phyloP scores from a whole-genome alignment of 106 monocot genomes.

The Amphibolis antarctica region DNA sequence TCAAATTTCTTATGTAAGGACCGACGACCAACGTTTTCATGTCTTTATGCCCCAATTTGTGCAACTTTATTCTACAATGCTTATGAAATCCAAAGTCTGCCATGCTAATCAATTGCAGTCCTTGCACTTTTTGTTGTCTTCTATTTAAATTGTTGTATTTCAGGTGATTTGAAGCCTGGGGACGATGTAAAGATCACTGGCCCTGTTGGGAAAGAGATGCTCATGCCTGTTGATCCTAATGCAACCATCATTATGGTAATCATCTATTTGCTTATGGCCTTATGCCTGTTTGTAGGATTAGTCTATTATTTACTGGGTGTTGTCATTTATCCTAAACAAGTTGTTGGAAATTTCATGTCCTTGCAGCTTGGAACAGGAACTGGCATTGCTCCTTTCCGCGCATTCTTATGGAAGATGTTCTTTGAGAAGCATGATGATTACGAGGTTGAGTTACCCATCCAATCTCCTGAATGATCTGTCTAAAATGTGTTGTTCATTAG shows the following conservation, averaged over 20 bases:
- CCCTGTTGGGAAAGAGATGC: constrained; percentile 98
- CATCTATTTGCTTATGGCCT: no score
- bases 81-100: no score
- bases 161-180: constrained; percentile 94
- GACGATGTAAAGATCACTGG: constrained; percentile 78
- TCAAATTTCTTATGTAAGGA: constrained; percentile 90
- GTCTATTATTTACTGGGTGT: no score
- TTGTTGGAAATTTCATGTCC: neutral
- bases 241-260: constrained; percentile 89
- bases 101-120: no score
- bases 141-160: constrained; percentile 1
- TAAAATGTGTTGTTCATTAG: no score
- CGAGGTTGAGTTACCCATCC: constrained; percentile 32
- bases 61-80: no score
- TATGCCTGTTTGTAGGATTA: no score
- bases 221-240: constrained; percentile 95
- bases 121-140: no score
- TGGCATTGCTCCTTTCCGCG: constrained; percentile 88
- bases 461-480: neutral
- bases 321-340: no score
- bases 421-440: constrained; percentile 95
- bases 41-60: no score
- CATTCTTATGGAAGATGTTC: constrained; percentile 98
- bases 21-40: neutral
- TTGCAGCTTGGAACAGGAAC: constrained; percentile 95